Conservation (phyloP, 2,329 filamentous ascomycete species). For the Apiospora koreana region DNA sequence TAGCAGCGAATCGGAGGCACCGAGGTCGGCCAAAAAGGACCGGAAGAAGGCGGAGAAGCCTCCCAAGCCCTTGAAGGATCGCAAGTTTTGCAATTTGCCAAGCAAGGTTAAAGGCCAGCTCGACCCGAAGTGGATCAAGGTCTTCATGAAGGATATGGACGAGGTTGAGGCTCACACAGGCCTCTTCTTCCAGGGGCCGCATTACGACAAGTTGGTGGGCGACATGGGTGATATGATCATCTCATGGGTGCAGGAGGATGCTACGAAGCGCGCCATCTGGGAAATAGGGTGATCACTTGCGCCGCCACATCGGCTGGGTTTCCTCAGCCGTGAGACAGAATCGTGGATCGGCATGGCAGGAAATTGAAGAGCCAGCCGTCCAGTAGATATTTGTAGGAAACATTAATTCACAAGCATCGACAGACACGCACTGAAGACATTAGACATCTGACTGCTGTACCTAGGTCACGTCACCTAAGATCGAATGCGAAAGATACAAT, state of each 20-base stretch:
- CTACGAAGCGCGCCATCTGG: slow-evolving; percentile 43
- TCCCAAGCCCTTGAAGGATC: slow-evolving; percentile 50
- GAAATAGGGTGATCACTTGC: slow-evolving; percentile 23
- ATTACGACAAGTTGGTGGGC: slow-evolving; percentile 76
- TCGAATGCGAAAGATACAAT: background rate
- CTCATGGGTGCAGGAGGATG: slow-evolving; percentile 68
- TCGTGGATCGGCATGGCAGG: background rate
- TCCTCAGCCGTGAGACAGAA: background rate
- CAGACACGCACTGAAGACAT: background rate
- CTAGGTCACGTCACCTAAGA: background rate
- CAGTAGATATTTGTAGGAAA: background rate
- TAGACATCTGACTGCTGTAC: background rate
- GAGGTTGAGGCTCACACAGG: slow-evolving; percentile 85
- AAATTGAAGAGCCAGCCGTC: background rate
- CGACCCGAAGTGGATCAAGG: slow-evolving; percentile 74
- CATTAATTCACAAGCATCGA: background rate
- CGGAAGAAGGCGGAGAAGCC: slow-evolving; percentile 18
- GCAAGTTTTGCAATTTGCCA: slow-evolving; percentile 80
- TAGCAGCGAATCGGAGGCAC: background rate
- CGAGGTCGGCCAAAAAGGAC: background rate
- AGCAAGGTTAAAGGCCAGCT: slow-evolving; percentile 51
- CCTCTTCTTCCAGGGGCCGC: slow-evolving; percentile 72
- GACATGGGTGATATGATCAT: slow-evolving; percentile 69
- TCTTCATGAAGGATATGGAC: slow-evolving; percentile 82
- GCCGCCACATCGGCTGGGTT: background rate